Conservation (phyloP, 176 grass and related monocot genomes). For the Stipa capillata region DNA sequence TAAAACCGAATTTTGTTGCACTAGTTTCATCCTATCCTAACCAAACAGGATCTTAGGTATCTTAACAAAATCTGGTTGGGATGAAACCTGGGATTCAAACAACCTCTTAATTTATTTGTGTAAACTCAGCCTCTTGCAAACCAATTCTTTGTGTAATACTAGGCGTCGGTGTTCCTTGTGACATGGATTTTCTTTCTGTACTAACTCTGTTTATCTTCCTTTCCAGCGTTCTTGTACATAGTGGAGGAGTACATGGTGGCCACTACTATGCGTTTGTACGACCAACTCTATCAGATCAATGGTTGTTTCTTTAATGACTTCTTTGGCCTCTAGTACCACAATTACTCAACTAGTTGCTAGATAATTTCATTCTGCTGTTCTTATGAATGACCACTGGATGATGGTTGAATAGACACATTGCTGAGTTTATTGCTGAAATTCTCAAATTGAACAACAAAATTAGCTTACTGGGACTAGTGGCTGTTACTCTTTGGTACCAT, state of each 20-base stretch:
- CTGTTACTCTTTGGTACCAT: background rate
- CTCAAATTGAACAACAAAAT: background rate
- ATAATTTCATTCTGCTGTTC: background rate
- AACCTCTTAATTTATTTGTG: background rate
- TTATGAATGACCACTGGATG: background rate
- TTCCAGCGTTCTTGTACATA: conserved; percentile 91
- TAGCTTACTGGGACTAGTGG: background rate
- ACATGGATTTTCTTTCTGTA: background rate
- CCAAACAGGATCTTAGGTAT: background rate
- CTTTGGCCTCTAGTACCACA: background rate
- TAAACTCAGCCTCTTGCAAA: conserved; percentile 1
- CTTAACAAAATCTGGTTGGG: background rate
- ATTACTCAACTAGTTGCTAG: conserved; percentile 9
- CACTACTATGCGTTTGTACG: conserved; percentile 96
- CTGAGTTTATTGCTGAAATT: too few species aligned
- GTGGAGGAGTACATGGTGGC: conserved; percentile 88
- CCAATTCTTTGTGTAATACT: background rate
- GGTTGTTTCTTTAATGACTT: conserved; percentile 45
- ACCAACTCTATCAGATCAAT: conserved; percentile 68
- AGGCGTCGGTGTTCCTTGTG: background rate
- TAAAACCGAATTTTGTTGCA: background rate
- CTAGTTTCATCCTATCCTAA: conserved; percentile 2
- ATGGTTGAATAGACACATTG: background rate
- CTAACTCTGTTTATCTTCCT: conserved; percentile 30
- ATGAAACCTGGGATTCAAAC: background rate